These are phyloP conservation scores for Cyberlindnera americana DNA, from an alignment of 805 yeast species.

Conservation along the genomic window DNA sequence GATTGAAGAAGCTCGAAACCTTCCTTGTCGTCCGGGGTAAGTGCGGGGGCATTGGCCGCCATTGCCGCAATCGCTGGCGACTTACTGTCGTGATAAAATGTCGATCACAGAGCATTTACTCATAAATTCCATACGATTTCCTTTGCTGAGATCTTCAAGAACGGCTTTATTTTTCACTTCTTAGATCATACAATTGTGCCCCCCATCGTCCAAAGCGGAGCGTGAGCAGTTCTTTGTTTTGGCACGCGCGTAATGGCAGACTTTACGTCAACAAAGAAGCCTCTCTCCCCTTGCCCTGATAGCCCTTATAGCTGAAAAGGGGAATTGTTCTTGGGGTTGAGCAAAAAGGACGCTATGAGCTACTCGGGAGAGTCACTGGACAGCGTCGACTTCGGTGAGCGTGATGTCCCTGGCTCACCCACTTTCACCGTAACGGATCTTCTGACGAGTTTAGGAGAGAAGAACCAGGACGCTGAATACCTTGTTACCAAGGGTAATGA, in stretches of 20 bases:
- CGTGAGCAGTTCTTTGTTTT: no score
- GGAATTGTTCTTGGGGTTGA: no score
- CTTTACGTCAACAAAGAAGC: no score
- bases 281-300: background rate
- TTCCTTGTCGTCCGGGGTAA: conserved; percentile 3
- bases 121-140: background rate
- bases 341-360: no score
- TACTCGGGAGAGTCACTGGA: conserved; percentile 11
- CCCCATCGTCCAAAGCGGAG: no score
- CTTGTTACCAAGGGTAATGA: conserved; percentile 63
- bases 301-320: background rate
- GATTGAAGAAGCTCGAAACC: conserved; percentile 8
- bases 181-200: no score
- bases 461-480: conserved; percentile 45
- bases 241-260: conserved; percentile 1
- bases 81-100: background rate
- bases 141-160: background rate
- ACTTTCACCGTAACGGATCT: conserved; percentile 66
- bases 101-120: background rate
- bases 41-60: no score
- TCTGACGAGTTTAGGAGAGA: conserved; percentile 51
- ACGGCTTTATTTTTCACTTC: no score
- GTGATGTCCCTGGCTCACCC: conserved; percentile 33
- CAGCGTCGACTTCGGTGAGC: conserved; percentile 4
- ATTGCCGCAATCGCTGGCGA: conserved; percentile 4